Percentiles rank a stretch among this genome's conserved stretches.
Conservation (phyloP, 2,329 filamentous ascomycete species). For the Aspergillus jensenii region DNA sequence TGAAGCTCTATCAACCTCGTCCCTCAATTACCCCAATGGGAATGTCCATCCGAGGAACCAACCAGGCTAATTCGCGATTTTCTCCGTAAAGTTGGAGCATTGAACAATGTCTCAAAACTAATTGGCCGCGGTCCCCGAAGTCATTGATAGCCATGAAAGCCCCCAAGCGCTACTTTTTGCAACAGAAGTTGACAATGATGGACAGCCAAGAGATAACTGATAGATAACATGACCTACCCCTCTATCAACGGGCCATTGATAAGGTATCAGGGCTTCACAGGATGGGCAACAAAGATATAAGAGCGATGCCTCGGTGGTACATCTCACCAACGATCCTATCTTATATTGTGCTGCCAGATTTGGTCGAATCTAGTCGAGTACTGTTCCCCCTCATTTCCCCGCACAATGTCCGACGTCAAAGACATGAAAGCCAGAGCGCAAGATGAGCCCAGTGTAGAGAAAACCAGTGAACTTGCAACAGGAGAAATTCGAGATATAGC, state of each 20-base stretch:
- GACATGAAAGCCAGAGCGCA: slow-evolving; percentile 16
- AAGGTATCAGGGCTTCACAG: not conserved
- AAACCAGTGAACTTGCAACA: slow-evolving; percentile 17
- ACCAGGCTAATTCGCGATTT: not conserved
- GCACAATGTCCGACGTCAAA: slow-evolving; percentile 17
- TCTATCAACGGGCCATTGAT: not conserved
- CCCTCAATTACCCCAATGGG: not conserved
- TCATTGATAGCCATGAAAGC: not conserved
- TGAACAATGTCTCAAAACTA: not conserved
- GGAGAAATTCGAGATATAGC: slow-evolving; percentile 38
- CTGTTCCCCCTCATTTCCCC: not conserved
- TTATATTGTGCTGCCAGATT: not conserved
- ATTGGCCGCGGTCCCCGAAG: not conserved
- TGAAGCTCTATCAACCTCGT: not conserved
- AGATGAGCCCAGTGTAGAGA: slow-evolving; percentile 17
- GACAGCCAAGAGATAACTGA: slow-evolving; percentile 9
- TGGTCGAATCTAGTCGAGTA: not conserved
- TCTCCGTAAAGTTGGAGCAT: not conserved
- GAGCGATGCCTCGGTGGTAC: not conserved
- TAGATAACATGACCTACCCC: slow-evolving; percentile 1
- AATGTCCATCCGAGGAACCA: not conserved
- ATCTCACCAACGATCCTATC: not conserved
- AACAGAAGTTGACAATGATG: not conserved
- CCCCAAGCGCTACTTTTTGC: not conserved
- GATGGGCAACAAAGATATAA: not conserved